These are phyloP conservation scores for Umbilicus rupestris DNA, from an alignment of 164 flowering plant species.

Conservation along the genomic window DNA sequence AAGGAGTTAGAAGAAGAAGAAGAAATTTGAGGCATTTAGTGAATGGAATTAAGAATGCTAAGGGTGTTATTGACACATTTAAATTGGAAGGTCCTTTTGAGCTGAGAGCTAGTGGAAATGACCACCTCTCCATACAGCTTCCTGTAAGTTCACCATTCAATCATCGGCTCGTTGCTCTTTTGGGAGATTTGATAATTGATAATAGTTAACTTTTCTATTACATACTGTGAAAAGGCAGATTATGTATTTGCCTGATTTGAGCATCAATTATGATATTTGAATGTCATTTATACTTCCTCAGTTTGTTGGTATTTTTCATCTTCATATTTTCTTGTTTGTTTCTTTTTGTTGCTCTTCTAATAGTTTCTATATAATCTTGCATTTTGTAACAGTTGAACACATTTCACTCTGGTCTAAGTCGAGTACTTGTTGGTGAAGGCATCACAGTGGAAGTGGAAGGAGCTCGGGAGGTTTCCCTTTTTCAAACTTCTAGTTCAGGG, in stretches of 20 bases:
- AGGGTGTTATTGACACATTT: conserved; percentile 29
- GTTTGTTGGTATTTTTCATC: background rate
- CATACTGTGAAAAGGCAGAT: background rate
- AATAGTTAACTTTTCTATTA: too few relatives aligned
- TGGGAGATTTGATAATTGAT: background rate
- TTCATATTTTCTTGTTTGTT: background rate
- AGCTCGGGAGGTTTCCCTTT: conserved; percentile 41
- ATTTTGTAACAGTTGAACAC: conserved; percentile 33
- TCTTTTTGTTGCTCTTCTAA: background rate
- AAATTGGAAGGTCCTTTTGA: conserved; percentile 63
- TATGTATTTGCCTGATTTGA: background rate
- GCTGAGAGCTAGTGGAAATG: conserved; percentile 26
- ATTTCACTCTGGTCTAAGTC: conserved; percentile 40
- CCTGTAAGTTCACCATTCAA: conserved; percentile 38
- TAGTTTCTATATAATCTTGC: background rate
- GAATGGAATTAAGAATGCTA: conserved; percentile 14
- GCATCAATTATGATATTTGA: too few relatives aligned
- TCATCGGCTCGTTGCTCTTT: background rate
- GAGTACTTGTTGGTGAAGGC: conserved; percentile 63
- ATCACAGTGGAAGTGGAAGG: conserved; percentile 40
- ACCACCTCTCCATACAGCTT: conserved; percentile 32
- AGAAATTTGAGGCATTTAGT: conserved; percentile 25
- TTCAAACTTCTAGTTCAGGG: conserved; percentile 13
- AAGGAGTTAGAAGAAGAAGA: conserved; percentile 8
- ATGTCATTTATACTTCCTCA: too few relatives aligned